Conservation (phyloP, 768 basidiomycete species). For the Tremella fuciformis region DNA sequence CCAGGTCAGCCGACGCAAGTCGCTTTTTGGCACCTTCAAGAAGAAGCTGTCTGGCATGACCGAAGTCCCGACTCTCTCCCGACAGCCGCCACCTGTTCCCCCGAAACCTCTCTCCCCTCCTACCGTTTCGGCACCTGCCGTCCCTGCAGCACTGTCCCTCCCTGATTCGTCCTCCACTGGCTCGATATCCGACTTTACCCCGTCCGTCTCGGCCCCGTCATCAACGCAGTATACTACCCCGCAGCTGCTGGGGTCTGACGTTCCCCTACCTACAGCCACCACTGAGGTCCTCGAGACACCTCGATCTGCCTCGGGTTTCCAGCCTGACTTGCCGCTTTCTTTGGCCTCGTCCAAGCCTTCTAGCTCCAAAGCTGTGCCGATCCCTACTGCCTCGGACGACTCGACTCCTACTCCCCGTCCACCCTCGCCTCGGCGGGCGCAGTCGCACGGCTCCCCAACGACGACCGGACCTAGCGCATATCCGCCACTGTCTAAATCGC, state of each 20-base stretch:
- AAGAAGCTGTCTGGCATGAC: not conserved
- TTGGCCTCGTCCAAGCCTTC: too few relatives aligned
- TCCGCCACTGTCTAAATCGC: constrained; percentile 5
- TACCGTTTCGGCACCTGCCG: not conserved
- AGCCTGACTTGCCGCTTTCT: too few relatives aligned
- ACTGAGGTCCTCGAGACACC: too few relatives aligned
- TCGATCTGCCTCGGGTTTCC: too few relatives aligned
- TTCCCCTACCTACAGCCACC: too few relatives aligned
- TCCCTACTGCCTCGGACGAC: not conserved
- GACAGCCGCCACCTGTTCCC: not conserved
- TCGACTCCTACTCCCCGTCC: not conserved
- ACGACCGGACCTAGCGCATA: not conserved
- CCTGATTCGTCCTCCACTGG: not conserved
- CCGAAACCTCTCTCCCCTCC: not conserved
- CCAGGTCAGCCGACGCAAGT: not conserved
- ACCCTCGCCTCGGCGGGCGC: not conserved
- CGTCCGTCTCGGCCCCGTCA: too few relatives aligned
- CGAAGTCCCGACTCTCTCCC: too few relatives aligned
- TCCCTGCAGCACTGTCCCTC: not conserved
- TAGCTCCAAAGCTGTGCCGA: not conserved
- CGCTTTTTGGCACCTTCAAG: constrained; percentile 1
- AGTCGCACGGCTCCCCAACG: not conserved
- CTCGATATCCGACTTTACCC: not conserved
- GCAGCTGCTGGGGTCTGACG: too few relatives aligned
- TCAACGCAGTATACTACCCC: too few relatives aligned